A percentile compares a stretch with the other conserved stretches of the same genome.
Conservation (phyloP, 2,329 filamentous ascomycete species). For the Metarhizium robertsii region DNA sequence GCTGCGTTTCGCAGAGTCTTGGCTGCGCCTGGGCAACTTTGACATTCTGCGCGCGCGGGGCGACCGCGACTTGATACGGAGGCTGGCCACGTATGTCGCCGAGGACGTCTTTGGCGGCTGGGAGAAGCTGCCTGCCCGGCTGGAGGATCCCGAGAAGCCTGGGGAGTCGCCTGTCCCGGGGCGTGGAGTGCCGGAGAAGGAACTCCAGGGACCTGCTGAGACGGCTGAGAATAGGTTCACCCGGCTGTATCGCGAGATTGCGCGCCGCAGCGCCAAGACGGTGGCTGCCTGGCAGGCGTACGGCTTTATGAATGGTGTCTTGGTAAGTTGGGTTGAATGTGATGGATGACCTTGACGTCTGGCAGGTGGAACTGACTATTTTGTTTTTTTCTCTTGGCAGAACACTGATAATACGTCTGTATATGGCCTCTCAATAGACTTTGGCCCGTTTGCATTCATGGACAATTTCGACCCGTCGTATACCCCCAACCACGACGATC, state of each 20-base stretch:
- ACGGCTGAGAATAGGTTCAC: slow-evolving; percentile 77
- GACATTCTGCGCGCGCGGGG: slow-evolving; percentile 79
- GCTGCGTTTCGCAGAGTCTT: slow-evolving; percentile 79
- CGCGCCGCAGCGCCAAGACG: slow-evolving; percentile 73
- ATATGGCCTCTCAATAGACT: slow-evolving; percentile 82
- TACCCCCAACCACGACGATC: slow-evolving; percentile 94
- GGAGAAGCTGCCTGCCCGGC: slow-evolving; percentile 64
- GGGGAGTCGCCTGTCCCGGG: slow-evolving; percentile 30
- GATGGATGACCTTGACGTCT: too few species aligned
- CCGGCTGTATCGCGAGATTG: slow-evolving; percentile 79
- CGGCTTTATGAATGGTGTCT: slow-evolving; percentile 97
- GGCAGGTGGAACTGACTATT: slow-evolving; percentile 11
- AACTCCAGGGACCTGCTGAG: slow-evolving; percentile 57
- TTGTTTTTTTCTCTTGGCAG: slow-evolving; percentile 9
- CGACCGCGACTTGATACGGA: slow-evolving; percentile 64
- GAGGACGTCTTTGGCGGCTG: slow-evolving; percentile 84
- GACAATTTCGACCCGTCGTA: slow-evolving; percentile 93
- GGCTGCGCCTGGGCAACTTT: slow-evolving; percentile 92
- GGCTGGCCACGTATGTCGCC: slow-evolving; percentile 71
- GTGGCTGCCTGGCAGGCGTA: slow-evolving; percentile 96
- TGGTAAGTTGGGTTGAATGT: slow-evolving; percentile 29
- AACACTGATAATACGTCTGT: slow-evolving; percentile 98
- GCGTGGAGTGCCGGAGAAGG: slow-evolving; percentile 44
- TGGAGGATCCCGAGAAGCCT: slow-evolving; percentile 42
- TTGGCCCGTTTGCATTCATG: slow-evolving; percentile 94